Conservation (phyloP, 345 rosid genomes). For the Microcos paniculata region DNA sequence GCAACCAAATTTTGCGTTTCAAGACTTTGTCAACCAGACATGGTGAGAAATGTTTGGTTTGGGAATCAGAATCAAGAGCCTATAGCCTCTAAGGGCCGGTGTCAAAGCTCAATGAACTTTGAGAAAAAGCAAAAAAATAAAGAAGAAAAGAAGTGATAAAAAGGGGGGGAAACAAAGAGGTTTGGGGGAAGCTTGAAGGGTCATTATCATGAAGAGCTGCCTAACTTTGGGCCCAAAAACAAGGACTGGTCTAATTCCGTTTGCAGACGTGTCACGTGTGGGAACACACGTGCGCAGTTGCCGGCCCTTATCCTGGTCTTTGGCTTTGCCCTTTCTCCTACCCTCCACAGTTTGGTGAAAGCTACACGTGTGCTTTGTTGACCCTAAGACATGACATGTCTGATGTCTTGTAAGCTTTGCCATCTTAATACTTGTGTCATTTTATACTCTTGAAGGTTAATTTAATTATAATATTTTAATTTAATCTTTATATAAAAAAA, state of each 20-base stretch:
- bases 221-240: conserved; percentile 36
- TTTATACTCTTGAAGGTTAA: no score
- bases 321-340: neutral
- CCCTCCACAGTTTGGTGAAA: neutral
- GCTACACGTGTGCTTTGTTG: conserved; percentile 10
- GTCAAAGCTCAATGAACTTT: neutral
- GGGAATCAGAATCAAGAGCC: neutral
- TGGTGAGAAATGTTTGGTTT: neutral
- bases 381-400: neutral
- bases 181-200: conserved; percentile 25
- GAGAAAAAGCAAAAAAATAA: neutral
- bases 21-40: neutral
- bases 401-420: neutral
- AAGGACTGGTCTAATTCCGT: neutral
- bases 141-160: neutral
- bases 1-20: neutral
- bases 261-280: neutral
- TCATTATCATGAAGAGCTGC: conserved; percentile 43
- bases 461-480: no score
- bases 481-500: no score
- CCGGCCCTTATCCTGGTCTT: neutral
- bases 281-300: neutral
- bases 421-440: neutral
- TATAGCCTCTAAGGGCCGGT: neutral
- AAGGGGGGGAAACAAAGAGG: neutral